Base-by-base conservation (phyloP, 2,329 filamentous ascomycete species). In the Alternaria angustiovoidea region DNA sequence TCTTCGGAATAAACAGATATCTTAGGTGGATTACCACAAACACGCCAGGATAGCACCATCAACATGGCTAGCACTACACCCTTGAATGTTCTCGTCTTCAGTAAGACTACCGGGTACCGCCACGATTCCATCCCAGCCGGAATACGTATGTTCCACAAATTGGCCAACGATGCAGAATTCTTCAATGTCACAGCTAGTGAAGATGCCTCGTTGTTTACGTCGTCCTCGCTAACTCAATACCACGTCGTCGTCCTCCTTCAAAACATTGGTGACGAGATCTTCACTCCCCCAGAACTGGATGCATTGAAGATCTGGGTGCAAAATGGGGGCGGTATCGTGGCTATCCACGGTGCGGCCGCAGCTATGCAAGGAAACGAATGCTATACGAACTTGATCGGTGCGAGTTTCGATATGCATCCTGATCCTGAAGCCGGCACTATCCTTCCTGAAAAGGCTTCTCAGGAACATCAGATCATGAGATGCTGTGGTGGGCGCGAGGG, bases 371-470 rank as follows among this genome's bases (percentile, higher is more conserved):
- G 59, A 7, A 49, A 65, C 18, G 54, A 59, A 1, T 74, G 70
- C 69, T 75, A 72, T 36, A 64, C 52, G 0, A 59, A 53, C 20
- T 49, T 74, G 16, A 62, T 72, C 22, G 71, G 72, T 2, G 72
- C 68, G 12, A 65, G 66, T 30, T 75, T 75, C 51, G 64, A 68
- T n/a, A 69, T 60, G 57, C 72, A 75, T 59, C 72, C 72, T 3
- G 54, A 60, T 2, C 58, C 70, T 0, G 66, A 72, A 28, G 36
- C 20, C 2, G 72, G 71, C 1, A 65, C 61, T 18, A 24, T 75
- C 12, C 11, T 70, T 2, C 38, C 65, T 1, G 64, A 68, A n/a
- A 41, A 54, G 0, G 36, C n/a, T 4, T 39, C 47, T 2, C 18
- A 57, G 6, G 22, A 41, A 18, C 64, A 67, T 38, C 56, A 54